Percentiles rank a stretch among this genome's conserved stretches.
Evolutionary conservation across 176 grass and related monocot species (phyloP).

Genomic region (Eremochloa ophiuroides): DNA sequence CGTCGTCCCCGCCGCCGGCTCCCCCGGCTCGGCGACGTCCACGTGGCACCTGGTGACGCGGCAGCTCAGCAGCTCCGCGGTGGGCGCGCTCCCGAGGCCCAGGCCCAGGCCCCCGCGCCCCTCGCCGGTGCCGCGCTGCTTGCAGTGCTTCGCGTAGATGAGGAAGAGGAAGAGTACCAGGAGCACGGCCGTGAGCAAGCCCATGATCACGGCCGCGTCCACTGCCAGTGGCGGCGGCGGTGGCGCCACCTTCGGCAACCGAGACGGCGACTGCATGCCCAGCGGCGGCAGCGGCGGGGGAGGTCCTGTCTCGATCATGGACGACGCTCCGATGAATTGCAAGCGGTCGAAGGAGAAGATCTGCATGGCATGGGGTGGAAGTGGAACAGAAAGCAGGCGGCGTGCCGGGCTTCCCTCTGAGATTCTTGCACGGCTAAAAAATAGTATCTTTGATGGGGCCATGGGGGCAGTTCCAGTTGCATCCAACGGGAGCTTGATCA

Average conservation of each 20-base stretch:
- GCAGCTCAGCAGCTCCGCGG: no score
- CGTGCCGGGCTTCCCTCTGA: not conserved
- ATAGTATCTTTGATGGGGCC: conserved; percentile 24
- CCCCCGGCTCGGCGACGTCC: not conserved
- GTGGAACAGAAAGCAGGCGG: not conserved
- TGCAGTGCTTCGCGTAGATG: conserved; percentile 46
- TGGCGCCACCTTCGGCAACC: not conserved
- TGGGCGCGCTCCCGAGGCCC: no score
- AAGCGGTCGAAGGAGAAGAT: not conserved
- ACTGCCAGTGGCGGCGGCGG: not conserved
- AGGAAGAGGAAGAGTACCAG: conserved; percentile 43
- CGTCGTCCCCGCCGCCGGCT: not conserved
- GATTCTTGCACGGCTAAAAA: conserved; percentile 19
- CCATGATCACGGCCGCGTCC: conserved; percentile 16
- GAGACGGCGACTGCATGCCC: not conserved
- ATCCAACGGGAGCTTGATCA: not conserved
- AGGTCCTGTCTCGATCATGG: conserved; percentile 21
- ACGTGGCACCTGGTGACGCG: conserved; percentile 20
- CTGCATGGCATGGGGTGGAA: not conserved
- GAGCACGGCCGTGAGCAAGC: conserved; percentile 22
- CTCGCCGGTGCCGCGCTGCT: conserved; percentile 5
- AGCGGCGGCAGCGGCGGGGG: not conserved
- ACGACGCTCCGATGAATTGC: not conserved
- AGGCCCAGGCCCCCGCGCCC: not conserved
- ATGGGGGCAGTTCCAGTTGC: no score